Conservation (phyloP, 345 rosid species). For the Populus nigra region DNA sequence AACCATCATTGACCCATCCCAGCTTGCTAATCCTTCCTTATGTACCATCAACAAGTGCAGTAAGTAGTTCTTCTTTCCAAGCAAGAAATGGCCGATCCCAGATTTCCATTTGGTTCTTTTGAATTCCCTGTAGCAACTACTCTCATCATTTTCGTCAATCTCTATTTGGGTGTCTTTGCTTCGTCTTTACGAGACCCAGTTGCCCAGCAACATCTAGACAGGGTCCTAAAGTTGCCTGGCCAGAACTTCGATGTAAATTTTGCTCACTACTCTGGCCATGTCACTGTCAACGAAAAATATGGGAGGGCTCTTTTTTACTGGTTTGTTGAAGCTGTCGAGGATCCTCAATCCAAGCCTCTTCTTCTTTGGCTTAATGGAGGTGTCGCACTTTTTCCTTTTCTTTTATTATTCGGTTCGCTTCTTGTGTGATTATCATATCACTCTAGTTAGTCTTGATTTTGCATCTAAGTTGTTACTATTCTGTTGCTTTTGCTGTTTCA, state of each 20-base stretch:
- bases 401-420: not conserved
- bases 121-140: not conserved
- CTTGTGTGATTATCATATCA: not conserved
- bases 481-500: not conserved
- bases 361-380: conserved; percentile 46
- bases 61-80: not conserved
- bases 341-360: conserved; percentile 1
- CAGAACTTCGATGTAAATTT: conserved; percentile 62
- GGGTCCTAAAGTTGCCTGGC: conserved; percentile 62
- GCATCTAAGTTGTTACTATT: not conserved
- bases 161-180: conserved; percentile 29
- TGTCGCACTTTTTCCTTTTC: conserved; percentile 23
- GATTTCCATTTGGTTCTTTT: conserved; percentile 4
- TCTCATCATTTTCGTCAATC: conserved; percentile 12
- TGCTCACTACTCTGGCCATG: conserved; percentile 71
- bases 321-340: conserved; percentile 48
- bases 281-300: conserved; percentile 54
- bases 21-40: not conserved
- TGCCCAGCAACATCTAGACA: conserved; percentile 58
- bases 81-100: conserved; percentile 17
- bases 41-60: not conserved
- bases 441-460: not conserved
- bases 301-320: conserved; percentile 87
- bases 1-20: not conserved
- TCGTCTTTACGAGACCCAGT: conserved; percentile 20